Conservation (phyloP, 352 stramenopile species). For the Globisporangium rhizosaccharum region DNA sequence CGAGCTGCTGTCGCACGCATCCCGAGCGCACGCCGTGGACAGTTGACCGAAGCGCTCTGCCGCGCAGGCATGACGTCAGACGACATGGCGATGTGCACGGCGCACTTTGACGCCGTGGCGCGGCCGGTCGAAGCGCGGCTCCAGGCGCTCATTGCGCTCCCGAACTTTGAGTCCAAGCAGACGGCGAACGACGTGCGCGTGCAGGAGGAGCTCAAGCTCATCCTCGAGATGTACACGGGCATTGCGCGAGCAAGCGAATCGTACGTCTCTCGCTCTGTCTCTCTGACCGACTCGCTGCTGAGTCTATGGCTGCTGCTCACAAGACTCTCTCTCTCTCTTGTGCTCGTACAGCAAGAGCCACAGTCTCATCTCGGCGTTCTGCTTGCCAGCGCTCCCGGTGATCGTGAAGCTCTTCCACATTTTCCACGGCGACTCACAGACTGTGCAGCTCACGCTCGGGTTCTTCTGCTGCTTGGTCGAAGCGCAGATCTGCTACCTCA, state of each 20-base stretch:
- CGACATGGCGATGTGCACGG: conserved; percentile 30
- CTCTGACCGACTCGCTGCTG: not conserved
- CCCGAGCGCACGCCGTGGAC: conserved; percentile 46
- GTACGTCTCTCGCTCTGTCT: conserved; percentile 20
- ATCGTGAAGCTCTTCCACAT: conserved; percentile 74
- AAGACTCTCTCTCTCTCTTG: not conserved
- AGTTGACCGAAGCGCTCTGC: conserved; percentile 67
- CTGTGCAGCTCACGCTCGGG: conserved; percentile 66
- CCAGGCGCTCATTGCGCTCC: conserved; percentile 46
- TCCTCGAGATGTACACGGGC: conserved; percentile 75
- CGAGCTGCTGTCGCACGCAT: conserved; percentile 50
- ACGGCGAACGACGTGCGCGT: conserved; percentile 56
- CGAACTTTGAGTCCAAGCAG: conserved; percentile 56
- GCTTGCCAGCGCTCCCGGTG: conserved; percentile 59
- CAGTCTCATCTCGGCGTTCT: conserved; percentile 53
- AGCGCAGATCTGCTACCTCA: conserved; percentile 74
- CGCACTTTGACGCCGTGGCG: conserved; percentile 56
- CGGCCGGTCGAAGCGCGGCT: conserved; percentile 42
- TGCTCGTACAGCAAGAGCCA: conserved; percentile 36
- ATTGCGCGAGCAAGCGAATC: conserved; percentile 67
- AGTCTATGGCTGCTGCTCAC: not conserved
- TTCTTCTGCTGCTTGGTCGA: conserved; percentile 81
- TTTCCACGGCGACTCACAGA: conserved; percentile 66
- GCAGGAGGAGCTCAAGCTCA: conserved; percentile 70
- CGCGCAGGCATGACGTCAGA: conserved; percentile 61